Evolutionary conservation across 2,329 filamentous ascomycete genomes (phyloP).

Genomic region (Botrytis fragariae): DNA sequence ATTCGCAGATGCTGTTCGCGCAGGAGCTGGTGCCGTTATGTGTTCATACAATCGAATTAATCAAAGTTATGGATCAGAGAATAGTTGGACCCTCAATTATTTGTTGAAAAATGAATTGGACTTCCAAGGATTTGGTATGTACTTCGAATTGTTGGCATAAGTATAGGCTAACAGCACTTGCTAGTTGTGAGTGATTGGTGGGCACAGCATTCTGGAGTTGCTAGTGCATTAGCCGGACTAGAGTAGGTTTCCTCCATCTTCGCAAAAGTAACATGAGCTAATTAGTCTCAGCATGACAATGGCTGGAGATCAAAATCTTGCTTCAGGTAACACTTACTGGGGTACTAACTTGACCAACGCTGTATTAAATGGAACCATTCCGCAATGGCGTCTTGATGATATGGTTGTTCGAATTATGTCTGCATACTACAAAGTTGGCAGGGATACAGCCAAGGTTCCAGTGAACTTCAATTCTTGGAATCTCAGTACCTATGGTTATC

Average conservation of each 20-base stretch:
- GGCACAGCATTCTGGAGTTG: constrained; percentile 68
- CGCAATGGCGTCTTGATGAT: constrained; percentile 85
- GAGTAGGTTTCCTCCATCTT: constrained; percentile 37
- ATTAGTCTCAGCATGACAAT: constrained; percentile 64
- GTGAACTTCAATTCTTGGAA: constrained; percentile 93
- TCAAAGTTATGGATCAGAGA: constrained; percentile 76
- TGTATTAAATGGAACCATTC: constrained; percentile 84
- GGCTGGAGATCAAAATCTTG: constrained; percentile 78
- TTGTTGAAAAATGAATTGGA: constrained; percentile 77
- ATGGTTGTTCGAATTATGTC: constrained; percentile 84
- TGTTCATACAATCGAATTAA: constrained; percentile 66
- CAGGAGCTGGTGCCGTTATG: constrained; percentile 79
- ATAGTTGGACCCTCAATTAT: constrained; percentile 71
- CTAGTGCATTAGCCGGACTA: constrained; percentile 69
- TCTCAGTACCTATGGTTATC: constrained; percentile 66
- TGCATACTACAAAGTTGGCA: constrained; percentile 59
- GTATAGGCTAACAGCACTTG: constrained; percentile 17
- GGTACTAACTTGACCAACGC: constrained; percentile 83
- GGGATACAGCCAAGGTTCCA: constrained; percentile 41
- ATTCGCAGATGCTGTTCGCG: constrained; percentile 57
- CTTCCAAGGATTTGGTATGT: constrained; percentile 66
- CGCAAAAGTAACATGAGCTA: not conserved
- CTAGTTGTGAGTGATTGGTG: constrained; percentile 73
- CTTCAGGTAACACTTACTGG: constrained; percentile 62
- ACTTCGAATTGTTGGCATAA: not conserved